Percentiles rank a stretch among this genome's conserved stretches.
Conservation (phyloP, 176 grass and related monocot genomes). For the Oryza glaberrima region DNA sequence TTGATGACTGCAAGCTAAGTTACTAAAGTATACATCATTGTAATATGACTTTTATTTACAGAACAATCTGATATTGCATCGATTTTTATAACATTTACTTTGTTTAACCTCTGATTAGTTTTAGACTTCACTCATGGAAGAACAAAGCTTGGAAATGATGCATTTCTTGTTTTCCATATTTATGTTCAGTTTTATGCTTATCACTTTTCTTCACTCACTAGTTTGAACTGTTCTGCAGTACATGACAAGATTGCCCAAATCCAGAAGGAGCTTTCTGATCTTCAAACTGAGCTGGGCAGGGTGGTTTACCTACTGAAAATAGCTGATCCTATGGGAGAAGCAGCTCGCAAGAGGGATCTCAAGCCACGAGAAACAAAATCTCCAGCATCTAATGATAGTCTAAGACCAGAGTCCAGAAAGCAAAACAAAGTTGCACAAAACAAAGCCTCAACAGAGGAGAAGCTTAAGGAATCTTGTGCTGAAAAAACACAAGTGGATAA, state of each 20-base stretch:
- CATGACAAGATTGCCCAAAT: constrained; percentile 66
- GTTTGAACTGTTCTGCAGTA: constrained; percentile 54
- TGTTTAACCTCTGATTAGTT: background rate
- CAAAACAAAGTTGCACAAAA: constrained; percentile 42
- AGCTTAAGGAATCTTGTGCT: constrained; percentile 46
- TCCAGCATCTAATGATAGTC: constrained; percentile 32
- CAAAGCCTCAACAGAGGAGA: constrained; percentile 28
- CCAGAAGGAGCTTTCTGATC: constrained; percentile 80
- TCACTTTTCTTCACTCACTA: constrained; percentile 20
- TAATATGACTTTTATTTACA: background rate
- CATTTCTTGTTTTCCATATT: constrained; percentile 25
- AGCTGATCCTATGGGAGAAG: constrained; percentile 94
- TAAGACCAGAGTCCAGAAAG: constrained; percentile 39
- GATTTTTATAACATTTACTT: background rate
- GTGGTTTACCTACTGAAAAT: constrained; percentile 88
- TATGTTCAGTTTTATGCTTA: constrained; percentile 23
- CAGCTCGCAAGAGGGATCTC: constrained; percentile 68
- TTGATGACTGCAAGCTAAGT: background rate
- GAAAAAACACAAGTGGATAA: constrained; percentile 28
- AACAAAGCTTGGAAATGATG: background rate
- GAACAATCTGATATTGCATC: background rate
- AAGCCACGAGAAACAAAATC: constrained; percentile 49
- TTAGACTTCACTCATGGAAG: constrained; percentile 23
- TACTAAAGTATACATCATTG: background rate
- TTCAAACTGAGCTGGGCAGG: constrained; percentile 76